Percentiles rank a stretch among this genome's conserved stretches.
Conservation (phyloP, 2,329 filamentous ascomycete genomes). For the Hawksworthiomyces lignivorus region DNA sequence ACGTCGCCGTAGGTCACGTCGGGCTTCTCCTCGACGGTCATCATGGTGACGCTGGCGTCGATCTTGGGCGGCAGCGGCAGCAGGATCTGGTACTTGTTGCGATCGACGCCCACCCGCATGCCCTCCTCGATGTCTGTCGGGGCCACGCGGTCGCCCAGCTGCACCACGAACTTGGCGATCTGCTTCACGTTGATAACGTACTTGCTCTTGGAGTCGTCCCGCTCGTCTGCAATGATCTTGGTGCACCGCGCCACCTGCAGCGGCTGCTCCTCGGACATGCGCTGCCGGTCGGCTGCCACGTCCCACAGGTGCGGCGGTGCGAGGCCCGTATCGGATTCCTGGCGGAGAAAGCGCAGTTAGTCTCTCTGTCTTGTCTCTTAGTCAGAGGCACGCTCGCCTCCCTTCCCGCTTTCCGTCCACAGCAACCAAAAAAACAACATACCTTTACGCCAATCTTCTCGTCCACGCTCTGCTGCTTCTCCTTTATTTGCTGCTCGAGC, state of each 20-base stretch:
- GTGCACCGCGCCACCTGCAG: constrained; percentile 96
- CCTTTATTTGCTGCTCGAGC: constrained; percentile 98
- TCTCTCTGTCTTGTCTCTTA: too few species aligned
- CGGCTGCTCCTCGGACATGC: constrained; percentile 97
- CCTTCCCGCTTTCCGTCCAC: too few species aligned
- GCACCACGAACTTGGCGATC: constrained; percentile 98
- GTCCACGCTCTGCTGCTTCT: constrained; percentile 95
- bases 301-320: constrained; percentile 99
- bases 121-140: constrained; percentile 99
- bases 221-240: constrained; percentile 97
- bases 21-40: constrained; percentile 99
- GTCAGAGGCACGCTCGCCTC: too few species aligned
- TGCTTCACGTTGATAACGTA: constrained; percentile 99
- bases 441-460: constrained; percentile 93
- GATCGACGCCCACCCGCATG: constrained; percentile 96
- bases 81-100: constrained; percentile 99
- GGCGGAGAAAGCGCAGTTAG: constrained; percentile 13
- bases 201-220: constrained; percentile 96
- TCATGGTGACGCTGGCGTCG: constrained; percentile 98
- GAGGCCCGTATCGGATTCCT: constrained; percentile 98
- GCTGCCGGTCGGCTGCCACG: constrained; percentile 92
- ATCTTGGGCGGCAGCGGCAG: constrained; percentile 95
- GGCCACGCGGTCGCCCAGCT: constrained; percentile 91
- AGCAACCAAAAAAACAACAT: constrained; percentile 15
- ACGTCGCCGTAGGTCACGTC: constrained; percentile 99